phyloP scores from a whole-genome alignment of 2,329 filamentous ascomycete species.

The Trichoderma atrobrunneum region DNA sequence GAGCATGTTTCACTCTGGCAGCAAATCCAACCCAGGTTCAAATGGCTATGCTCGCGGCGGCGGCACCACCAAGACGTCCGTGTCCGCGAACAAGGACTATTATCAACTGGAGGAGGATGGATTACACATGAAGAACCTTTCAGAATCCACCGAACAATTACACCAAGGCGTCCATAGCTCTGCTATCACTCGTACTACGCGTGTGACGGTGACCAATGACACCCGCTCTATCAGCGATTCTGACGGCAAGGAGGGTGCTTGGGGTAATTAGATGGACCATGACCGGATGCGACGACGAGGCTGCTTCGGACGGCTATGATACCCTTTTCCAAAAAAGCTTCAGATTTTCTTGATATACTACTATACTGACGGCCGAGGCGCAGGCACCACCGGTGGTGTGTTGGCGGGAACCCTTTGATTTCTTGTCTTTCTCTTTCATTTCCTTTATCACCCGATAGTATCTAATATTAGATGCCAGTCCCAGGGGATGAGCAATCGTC shows the following conservation, averaged over 20 bases:
- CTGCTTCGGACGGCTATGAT: slow-evolving; percentile 2
- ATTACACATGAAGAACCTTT: neutral
- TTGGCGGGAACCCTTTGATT: neutral
- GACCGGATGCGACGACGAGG: neutral
- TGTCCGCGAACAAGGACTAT: slow-evolving; percentile 7
- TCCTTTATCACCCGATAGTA: neutral
- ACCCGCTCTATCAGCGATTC: neutral
- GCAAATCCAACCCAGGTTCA: neutral
- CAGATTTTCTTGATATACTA: neutral
- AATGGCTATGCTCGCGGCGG: neutral
- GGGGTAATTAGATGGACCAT: neutral
- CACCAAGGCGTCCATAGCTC: neutral
- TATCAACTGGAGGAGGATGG: neutral
- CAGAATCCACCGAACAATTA: neutral
- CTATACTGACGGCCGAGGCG: neutral
- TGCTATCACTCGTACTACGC: slow-evolving; percentile 2
- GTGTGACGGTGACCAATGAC: neutral
- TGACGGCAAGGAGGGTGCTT: neutral
- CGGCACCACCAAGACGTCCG: neutral
- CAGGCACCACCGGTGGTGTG: neutral
- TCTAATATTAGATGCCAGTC: neutral
- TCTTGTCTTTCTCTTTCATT: neutral
- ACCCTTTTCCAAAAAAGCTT: neutral
- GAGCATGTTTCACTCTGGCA: neutral
- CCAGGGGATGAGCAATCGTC: neutral